Evolutionary conservation across 2,329 filamentous ascomycete genomes (phyloP), one percentile per base, ranked within the genome.

Genomic region (Penicillium paneum): DNA sequence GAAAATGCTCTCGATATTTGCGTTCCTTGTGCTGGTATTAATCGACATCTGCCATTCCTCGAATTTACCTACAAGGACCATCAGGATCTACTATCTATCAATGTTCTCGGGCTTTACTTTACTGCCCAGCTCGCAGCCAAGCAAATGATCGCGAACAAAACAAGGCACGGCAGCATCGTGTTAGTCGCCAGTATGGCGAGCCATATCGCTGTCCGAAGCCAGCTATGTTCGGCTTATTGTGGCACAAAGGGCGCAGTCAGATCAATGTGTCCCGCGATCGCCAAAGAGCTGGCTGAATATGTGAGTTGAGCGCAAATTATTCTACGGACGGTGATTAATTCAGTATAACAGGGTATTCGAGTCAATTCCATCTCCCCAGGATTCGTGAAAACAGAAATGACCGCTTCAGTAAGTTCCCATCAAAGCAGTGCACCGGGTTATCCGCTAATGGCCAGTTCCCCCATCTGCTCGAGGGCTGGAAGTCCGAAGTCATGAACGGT

Each of bases 171-270:
- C 0, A 81, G 79, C 53, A 82, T 83, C 49, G 72, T 83, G 11
- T 65, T 83, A 3, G 77, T 83, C 0, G 80, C 80, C 0, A 81
- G 79, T 49, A 82, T 83, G 61, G 79, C 80, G 0, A 77, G 76
- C 28, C 71, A 79, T 51, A 79, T 81, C 59, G 79, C 79, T 0
- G 76, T 81, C 17, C 72, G 77, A 8, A 77, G 75, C 13, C 79
- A 82, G 62, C 65, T 73, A 32, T 78, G 74, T 43, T 77, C 74
- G 38, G 76, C 75, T 5, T 80, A 80, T 49, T 79, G 77, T 59
- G 76, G 73, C 3, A 76, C 73, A 0, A 81, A 80, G 60, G 78
- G 77, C 0, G 77, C 78, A 0, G 78, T 80, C 17, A 66, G 71
- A 39, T 74, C 74, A 0, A 79, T 80, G 77, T 74, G 72, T 52